Evolutionary conservation across 2,329 filamentous ascomycete genomes (phyloP), one percentile per base, ranked within the genome.

Genomic region (Apiospora aurea): DNA sequence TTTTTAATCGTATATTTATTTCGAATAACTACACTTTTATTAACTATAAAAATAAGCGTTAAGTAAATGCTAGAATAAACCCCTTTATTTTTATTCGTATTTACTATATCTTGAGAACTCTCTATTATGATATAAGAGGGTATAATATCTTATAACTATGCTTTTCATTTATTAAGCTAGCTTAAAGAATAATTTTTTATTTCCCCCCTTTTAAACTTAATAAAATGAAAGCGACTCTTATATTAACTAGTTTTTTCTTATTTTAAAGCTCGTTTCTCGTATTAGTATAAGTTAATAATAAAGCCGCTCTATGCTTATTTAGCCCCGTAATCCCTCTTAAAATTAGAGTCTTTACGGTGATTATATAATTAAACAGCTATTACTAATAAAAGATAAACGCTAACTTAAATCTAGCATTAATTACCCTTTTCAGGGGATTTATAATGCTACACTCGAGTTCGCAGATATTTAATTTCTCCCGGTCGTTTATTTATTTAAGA

Each of bases 321-420:
- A 51, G 49, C 49, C 49, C 49, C n/a, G 49, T n/a, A 51, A 51
- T 51, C n/a, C 49, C 49, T 51, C 49, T 51, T 51, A 8, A 51
- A 51, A n/a, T n/a, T 51, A n/a, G 49, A 51, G 4, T 51, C 8
- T 51, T n/a, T 26, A 51, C 49, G 7, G n/a, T 51, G 11, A 4
- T n/a, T 51, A 26, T n/a, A 51, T n/a, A 51, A n/a, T 51, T 51
- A 51, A 8, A 51, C 49, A 51, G 13, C 49, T 10, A 26, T 51
- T 26, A n/a, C n/a, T 51, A 51, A 26, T n/a, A 26, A 26, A 51
- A 1, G 49, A 51, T n/a, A 51, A 51, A 51, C 11, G 49, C 49
- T 51, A 8, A 51, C 49, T 51, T 51, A n/a, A 10, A 51, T 51
- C 49, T 51, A 51, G 49, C 49, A 51, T 51, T 51, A 51, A 8